A percentile compares a stretch with the other conserved stretches of the same genome.
Conservation (phyloP, 169 alveolate species). For the Eimeria tenella region DNA sequence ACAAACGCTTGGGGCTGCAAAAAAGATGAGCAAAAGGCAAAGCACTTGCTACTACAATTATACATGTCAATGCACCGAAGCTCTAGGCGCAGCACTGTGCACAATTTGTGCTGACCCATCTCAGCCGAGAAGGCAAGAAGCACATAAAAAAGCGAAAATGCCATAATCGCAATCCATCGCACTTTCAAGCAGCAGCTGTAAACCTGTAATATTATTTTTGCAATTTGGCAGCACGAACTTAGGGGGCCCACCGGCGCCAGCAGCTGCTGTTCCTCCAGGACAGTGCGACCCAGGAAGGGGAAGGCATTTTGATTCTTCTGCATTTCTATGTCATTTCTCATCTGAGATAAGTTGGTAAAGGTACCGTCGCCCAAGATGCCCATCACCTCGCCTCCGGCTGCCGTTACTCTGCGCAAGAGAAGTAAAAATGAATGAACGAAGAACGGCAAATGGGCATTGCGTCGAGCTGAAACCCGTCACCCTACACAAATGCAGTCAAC, state of each 20-base stretch:
- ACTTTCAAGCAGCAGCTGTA: no score
- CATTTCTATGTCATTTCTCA: neutral
- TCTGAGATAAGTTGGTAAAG: neutral
- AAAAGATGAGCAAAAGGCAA: no score
- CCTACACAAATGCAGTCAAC: neutral
- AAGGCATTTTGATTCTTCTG: neutral
- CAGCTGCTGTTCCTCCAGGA: slow-evolving; percentile 17
- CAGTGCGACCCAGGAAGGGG: slow-evolving; percentile 59
- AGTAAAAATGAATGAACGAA: neutral
- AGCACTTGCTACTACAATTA: no score
- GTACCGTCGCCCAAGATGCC: neutral
- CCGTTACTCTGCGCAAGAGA: neutral
- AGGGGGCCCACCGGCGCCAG: neutral
- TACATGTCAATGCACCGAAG: neutral
- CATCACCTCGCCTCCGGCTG: slow-evolving; percentile 16
- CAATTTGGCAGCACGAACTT: no score
- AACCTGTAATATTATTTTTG: no score
- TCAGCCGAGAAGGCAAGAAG: no score
- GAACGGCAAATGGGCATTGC: neutral
- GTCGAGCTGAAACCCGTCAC: no score
- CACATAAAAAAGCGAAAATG: neutral
- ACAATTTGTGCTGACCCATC: neutral
- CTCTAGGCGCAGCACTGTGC: neutral
- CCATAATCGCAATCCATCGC: neutral
- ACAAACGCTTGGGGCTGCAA: no score